phyloP scores from a whole-genome alignment of 768 basidiomycete species.

The Suillus subaureus region DNA sequence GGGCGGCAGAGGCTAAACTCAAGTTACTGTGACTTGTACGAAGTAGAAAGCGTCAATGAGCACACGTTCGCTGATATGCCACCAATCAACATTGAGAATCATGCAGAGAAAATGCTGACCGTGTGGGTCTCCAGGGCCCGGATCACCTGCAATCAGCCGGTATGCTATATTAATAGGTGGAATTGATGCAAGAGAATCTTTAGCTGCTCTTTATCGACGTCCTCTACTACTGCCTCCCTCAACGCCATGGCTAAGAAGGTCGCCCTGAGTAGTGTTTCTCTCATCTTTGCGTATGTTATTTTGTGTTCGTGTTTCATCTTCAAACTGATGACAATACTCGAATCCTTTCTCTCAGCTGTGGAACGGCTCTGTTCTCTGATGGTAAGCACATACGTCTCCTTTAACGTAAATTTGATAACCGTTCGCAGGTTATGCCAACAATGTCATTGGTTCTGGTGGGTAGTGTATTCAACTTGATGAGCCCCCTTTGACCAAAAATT shows the following conservation, averaged over 20 bases:
- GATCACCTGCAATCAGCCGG: background rate
- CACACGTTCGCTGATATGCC: background rate
- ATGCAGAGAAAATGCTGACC: background rate
- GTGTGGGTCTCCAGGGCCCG: background rate
- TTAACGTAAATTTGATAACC: constrained; percentile 4
- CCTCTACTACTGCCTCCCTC: background rate
- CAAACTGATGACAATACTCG: constrained; percentile 7
- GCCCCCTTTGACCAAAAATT: background rate
- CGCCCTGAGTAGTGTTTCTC: constrained; percentile 58
- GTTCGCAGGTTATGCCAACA: constrained; percentile 73
- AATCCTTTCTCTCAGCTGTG: constrained; percentile 52
- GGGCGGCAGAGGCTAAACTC: background rate
- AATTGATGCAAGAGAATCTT: background rate
- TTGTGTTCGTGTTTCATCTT: background rate
- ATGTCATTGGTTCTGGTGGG: constrained; percentile 75
- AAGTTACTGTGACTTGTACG: too few species aligned
- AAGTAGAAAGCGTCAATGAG: background rate
- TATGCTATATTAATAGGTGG: background rate
- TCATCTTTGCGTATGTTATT: constrained; percentile 78
- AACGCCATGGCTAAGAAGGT: constrained; percentile 17
- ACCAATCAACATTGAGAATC: constrained; percentile 4
- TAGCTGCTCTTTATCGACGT: background rate
- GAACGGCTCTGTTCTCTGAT: constrained; percentile 87
- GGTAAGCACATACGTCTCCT: constrained; percentile 42
- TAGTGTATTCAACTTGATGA: constrained; percentile 16